Percentiles rank a stretch among this genome's conserved stretches.
These are phyloP conservation scores for Synchytrium microbalum DNA, from an alignment of 371 early-diverging fungal species.

Conservation along the genomic window DNA sequence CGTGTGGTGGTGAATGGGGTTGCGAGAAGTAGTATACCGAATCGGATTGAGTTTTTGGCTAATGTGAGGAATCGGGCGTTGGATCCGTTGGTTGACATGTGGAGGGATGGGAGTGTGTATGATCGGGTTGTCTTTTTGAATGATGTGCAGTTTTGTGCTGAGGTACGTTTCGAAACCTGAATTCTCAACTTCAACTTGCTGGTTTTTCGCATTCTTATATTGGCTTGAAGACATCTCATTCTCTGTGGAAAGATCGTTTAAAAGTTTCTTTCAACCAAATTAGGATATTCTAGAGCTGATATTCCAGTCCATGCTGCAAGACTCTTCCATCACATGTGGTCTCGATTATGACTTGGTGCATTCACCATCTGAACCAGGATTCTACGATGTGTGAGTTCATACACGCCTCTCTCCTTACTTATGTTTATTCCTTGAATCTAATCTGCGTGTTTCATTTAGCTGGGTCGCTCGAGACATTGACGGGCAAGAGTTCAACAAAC, in stretches of 20 bases:
- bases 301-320: constrained; percentile 25
- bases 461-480: constrained; percentile 44
- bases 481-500: constrained; percentile 27
- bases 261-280: not conserved
- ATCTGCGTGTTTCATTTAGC: constrained; percentile 32
- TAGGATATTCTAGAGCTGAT: constrained; percentile 39
- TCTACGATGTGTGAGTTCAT: not conserved
- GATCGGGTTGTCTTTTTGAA: constrained; percentile 37
- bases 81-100: constrained; percentile 23
- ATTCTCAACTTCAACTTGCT: too few species aligned
- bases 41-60: constrained; percentile 45
- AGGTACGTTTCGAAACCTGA: too few species aligned
- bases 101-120: not conserved
- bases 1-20: not conserved
- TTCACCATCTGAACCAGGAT: constrained; percentile 2
- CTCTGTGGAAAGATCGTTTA: not conserved
- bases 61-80: constrained; percentile 36
- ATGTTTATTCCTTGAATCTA: too few species aligned
- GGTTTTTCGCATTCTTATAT: too few species aligned
- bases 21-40: not conserved
- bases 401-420: not conserved
- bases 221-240: too few species aligned
- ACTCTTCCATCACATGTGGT: constrained; percentile 36
- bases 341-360: constrained; percentile 25
- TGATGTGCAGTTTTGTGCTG: constrained; percentile 38